Evolutionary conservation across 768 basidiomycete genomes (phyloP), one percentile per base, ranked within the genome.

Genomic region (Lactarius vividus): DNA sequence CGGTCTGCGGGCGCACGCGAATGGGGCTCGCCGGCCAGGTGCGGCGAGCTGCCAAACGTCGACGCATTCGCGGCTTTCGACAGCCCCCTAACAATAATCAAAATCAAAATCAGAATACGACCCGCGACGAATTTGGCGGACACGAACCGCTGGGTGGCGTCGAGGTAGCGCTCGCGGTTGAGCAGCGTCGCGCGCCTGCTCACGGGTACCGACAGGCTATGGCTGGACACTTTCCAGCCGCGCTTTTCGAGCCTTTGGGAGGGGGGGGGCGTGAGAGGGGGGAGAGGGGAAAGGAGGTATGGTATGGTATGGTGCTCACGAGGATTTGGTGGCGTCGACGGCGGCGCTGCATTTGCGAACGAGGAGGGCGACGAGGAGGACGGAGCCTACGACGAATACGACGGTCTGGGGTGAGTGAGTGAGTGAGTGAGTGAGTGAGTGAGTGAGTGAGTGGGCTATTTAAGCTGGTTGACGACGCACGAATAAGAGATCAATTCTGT

Each of bases 81-180:
- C 15, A 65, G 4, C 13, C 64, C 58, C 29, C 61, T 62, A 3
- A 35, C 35, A 35, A 35, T 9, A 33, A 9, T 11, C 35, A 11
- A 35, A 1, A 35, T 11, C 35, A 4, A 35, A 11, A 11, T 11
- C 10, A n/a, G n/a, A n/a, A n/a, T n/a, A n/a, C n/a, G n/a, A n/a
- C n/a, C n/a, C n/a, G n/a, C n/a, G n/a, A n/a, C n/a, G n/a, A n/a
- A n/a, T n/a, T n/a, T n/a, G n/a, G n/a, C n/a, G n/a, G n/a, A 26
- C 18, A 52, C 63, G 53, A 4, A 64, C 63, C 61, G 55, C 13
- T 66, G 65, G n/a, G 65, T 66, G 20, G 16, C 56, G 18, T 66
- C 65, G 20, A 66, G 37, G 20, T 66, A 63, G 2, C 4, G 46
- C 13, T 66, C 61, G 16, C n/a, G 56, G 28, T 66, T 40, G 16